A percentile compares a stretch with the other conserved stretches of the same genome.
Conservation (phyloP, 768 basidiomycete species). For the Boletus reticuloceps region DNA sequence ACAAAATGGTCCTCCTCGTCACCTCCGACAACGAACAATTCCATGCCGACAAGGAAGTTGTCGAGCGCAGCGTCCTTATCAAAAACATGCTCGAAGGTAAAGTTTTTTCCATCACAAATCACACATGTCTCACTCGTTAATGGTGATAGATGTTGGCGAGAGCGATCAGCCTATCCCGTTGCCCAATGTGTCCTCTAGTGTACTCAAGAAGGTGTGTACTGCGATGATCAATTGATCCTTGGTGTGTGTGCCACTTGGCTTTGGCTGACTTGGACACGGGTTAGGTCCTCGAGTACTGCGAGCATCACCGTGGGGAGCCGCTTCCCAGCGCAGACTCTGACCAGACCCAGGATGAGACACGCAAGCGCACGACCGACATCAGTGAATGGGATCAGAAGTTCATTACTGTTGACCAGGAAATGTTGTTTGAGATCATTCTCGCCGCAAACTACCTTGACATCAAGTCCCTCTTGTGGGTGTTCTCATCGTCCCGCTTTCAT, state of each 20-base stretch:
- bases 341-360: conserved; percentile 84
- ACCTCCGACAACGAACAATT: conserved; percentile 97
- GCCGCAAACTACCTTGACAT: conserved; percentile 99
- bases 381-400: conserved; percentile 99
- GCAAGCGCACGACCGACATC: conserved; percentile 98
- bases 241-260: neutral
- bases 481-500: neutral
- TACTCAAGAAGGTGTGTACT: conserved; percentile 78
- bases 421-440: conserved; percentile 99
- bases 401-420: conserved; percentile 98
- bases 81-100: conserved; percentile 99
- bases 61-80: conserved; percentile 93
- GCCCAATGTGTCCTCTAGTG: conserved; percentile 90
- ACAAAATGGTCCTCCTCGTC: conserved; percentile 76
- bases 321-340: conserved; percentile 82
- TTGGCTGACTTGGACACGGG: neutral
- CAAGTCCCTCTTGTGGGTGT: conserved; percentile 89
- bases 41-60: conserved; percentile 89
- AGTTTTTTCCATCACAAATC: conserved; percentile 1
- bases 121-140: neutral
- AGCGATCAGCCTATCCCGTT: conserved; percentile 92
- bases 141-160: conserved; percentile 80
- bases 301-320: conserved; percentile 97
- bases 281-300: conserved; percentile 98
- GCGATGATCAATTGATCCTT: neutral